Percentiles rank a stretch among this genome's conserved stretches.
Evolutionary conservation across 768 basidiomycete genomes (phyloP).

Genomic region (Dendrothele bispora): DNA sequence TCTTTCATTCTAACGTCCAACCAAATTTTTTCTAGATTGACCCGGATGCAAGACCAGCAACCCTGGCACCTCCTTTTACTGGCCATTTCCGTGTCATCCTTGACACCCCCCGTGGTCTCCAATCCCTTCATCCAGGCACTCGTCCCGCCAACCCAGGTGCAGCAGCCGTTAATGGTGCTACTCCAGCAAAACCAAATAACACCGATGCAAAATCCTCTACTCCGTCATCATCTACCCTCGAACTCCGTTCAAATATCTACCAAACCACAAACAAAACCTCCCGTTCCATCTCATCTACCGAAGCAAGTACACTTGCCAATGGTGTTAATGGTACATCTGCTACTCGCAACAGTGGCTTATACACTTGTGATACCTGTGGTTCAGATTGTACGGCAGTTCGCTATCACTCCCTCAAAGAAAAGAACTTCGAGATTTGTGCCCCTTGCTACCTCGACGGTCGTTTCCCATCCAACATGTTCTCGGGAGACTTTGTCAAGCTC

Average conservation of each 20-base stretch:
- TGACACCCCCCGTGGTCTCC: slow-evolving; percentile 94
- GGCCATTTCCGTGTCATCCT: slow-evolving; percentile 98
- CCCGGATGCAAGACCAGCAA: slow-evolving; percentile 91
- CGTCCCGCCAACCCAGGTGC: slow-evolving; percentile 48
- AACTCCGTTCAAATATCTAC: slow-evolving; percentile 86
- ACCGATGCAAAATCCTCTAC: slow-evolving; percentile 37
- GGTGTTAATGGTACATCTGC: slow-evolving; percentile 50
- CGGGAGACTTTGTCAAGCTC: slow-evolving; percentile 94
- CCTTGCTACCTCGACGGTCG: slow-evolving; percentile 95
- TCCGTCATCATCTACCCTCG: slow-evolving; percentile 80
- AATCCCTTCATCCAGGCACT: slow-evolving; percentile 87
- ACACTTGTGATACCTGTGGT: slow-evolving; percentile 92
- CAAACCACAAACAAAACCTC: slow-evolving; percentile 86
- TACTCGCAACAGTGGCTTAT: slow-evolving; percentile 29
- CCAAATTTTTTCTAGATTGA: slow-evolving; percentile 67
- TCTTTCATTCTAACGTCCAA: slow-evolving; percentile 3
- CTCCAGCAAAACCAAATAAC: slow-evolving; percentile 2
- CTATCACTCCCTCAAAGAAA: slow-evolving; percentile 92
- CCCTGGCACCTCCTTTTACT: slow-evolving; percentile 95
- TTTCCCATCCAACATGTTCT: slow-evolving; percentile 95
- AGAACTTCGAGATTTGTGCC: slow-evolving; percentile 87
- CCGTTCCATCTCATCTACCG: slow-evolving; percentile 61
- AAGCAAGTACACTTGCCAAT: slow-evolving; percentile 66
- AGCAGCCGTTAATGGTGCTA: slow-evolving; percentile 47
- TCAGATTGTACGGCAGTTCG: slow-evolving; percentile 86